These are phyloP conservation scores for Tuctoria greenei DNA, from an alignment of 176 grass and related monocot genomes.

Conservation along the genomic window DNA sequence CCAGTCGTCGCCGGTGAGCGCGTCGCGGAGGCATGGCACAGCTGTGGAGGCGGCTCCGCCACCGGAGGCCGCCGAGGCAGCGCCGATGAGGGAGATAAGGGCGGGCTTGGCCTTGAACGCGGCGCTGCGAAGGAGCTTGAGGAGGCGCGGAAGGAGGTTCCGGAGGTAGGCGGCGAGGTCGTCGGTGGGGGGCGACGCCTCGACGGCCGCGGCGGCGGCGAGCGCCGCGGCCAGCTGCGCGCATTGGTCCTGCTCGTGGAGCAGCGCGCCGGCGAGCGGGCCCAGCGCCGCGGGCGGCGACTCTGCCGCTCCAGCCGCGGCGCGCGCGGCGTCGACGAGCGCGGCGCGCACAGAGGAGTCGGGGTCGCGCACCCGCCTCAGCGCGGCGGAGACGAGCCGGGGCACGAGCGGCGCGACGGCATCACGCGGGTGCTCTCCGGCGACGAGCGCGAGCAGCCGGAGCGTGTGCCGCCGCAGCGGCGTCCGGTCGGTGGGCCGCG, in stretches of 20 bases:
- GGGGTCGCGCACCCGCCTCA: constrained; percentile 77
- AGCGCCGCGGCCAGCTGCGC: constrained; percentile 75
- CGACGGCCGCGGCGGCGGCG: constrained; percentile 57
- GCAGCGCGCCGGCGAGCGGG: constrained; percentile 57
- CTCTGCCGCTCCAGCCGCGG: constrained; percentile 37
- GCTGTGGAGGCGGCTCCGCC: constrained; percentile 51
- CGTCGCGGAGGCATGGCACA: constrained; percentile 70
- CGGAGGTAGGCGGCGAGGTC: constrained; percentile 75
- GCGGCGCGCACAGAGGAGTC: constrained; percentile 93
- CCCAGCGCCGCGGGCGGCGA: constrained; percentile 34
- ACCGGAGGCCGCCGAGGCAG: constrained; percentile 51
- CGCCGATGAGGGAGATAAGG: constrained; percentile 78
- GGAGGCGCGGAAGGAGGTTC: constrained; percentile 64
- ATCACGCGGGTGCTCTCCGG: constrained; percentile 45
- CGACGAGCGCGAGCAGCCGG: constrained; percentile 70
- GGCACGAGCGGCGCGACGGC: constrained; percentile 75
- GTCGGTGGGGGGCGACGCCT: constrained; percentile 44
- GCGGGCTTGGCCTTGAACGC: constrained; percentile 93
- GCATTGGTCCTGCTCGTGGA: constrained; percentile 96
- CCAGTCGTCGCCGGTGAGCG: constrained; percentile 84
- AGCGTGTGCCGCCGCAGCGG: constrained; percentile 89
- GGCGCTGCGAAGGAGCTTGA: constrained; percentile 83
- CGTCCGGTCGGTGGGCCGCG: constrained; percentile 68
- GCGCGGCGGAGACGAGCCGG: constrained; percentile 60
- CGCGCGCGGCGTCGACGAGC: constrained; percentile 76